phyloP scores from a whole-genome alignment of 2,329 filamentous ascomycete genomes.

The Coniochaeta ligniaria region DNA sequence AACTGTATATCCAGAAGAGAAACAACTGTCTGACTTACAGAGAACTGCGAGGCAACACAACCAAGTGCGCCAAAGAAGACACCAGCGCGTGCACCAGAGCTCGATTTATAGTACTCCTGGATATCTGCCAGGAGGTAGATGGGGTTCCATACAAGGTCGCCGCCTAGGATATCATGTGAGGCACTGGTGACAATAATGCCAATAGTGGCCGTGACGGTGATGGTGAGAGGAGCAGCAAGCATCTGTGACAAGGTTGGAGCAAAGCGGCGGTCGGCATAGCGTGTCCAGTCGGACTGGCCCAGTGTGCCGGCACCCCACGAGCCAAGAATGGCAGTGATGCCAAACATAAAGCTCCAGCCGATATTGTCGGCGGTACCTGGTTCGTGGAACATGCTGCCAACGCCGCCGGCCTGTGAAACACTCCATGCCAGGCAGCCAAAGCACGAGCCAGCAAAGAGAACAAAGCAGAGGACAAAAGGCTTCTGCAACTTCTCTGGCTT shows the following conservation, averaged over 20 bases:
- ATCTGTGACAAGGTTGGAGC: constrained; percentile 13
- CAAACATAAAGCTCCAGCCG: constrained; percentile 12
- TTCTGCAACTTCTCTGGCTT: constrained; percentile 17
- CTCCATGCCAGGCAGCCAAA: constrained; percentile 14
- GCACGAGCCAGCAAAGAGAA: constrained; percentile 14
- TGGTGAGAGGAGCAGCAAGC: constrained; percentile 15
- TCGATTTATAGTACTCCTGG: constrained; percentile 16
- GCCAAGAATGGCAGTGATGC: constrained; percentile 14
- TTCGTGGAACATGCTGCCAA: neutral
- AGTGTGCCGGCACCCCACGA: constrained; percentile 18
- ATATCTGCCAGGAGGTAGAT: constrained; percentile 15
- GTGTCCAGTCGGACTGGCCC: constrained; percentile 20
- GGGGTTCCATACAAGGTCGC: constrained; percentile 17
- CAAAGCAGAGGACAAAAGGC: constrained; percentile 16
- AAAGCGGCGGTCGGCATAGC: constrained; percentile 14
- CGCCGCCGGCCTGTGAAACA: constrained; percentile 12
- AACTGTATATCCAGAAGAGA: constrained; percentile 1
- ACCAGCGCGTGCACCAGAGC: constrained; percentile 13
- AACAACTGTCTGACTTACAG: constrained; percentile 8
- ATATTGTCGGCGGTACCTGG: constrained; percentile 7
- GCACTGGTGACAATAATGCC: constrained; percentile 14
- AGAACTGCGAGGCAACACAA: constrained; percentile 17
- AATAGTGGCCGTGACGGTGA: constrained; percentile 15
- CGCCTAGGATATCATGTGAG: constrained; percentile 13
- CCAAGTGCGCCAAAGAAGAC: constrained; percentile 18